Conservation (phyloP, 805 yeast genomes). For the Yarrowia sp. region DNA sequence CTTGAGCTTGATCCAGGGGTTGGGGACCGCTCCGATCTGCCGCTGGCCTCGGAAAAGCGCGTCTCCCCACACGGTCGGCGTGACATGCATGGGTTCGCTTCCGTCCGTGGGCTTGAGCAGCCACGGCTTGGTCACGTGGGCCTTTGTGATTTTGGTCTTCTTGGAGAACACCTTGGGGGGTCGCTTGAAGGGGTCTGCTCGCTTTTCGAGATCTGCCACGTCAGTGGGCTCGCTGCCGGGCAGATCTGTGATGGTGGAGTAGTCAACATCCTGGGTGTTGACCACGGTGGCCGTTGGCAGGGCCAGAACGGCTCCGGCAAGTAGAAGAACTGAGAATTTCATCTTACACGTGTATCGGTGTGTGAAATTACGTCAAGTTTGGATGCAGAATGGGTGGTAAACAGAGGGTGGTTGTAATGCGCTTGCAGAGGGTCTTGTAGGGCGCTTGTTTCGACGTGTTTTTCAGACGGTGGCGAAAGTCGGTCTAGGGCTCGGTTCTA, state of each 20-base stretch:
- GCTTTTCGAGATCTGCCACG: constrained; percentile 25
- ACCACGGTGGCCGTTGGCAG: constrained; percentile 24
- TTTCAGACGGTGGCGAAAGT: constrained; percentile 2
- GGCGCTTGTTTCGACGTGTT: background rate
- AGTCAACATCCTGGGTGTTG: constrained; percentile 7
- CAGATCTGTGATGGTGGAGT: constrained; percentile 25
- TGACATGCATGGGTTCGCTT: constrained; percentile 52
- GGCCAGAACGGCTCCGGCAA: constrained; percentile 21
- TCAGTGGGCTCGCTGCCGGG: constrained; percentile 32
- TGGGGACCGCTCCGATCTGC: constrained; percentile 59
- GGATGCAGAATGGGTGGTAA: background rate
- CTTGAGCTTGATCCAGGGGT: constrained; percentile 81
- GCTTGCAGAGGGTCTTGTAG: too few relatives aligned
- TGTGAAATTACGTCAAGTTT: background rate
- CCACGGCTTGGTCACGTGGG: constrained; percentile 34
- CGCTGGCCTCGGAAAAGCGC: constrained; percentile 67
- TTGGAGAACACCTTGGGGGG: constrained; percentile 36
- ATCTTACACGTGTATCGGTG: constrained; percentile 3
- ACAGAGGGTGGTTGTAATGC: too few relatives aligned
- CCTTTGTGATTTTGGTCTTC: constrained; percentile 28
- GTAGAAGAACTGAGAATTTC: constrained; percentile 26
- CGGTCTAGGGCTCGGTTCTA: too few relatives aligned
- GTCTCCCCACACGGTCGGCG: constrained; percentile 68
- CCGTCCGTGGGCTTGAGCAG: constrained; percentile 28
- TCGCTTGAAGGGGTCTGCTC: constrained; percentile 28